Evolutionary conservation across 345 rosid genomes (phyloP).

Genomic region (Excoecaria cochinchinensis): DNA sequence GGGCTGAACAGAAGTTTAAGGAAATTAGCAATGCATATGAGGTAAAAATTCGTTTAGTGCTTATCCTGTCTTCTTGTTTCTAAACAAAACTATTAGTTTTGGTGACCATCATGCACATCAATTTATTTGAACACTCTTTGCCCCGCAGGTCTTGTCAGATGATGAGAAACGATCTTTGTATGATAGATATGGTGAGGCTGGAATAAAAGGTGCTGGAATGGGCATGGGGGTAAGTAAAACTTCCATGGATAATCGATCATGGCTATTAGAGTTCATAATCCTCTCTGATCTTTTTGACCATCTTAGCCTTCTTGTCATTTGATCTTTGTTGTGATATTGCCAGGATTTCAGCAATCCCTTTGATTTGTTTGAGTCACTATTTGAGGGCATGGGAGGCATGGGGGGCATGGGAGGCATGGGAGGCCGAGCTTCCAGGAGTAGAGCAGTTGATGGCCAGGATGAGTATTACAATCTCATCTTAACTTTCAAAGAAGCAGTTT

Average conservation of each 20-base stretch:
- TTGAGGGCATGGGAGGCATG: slow-evolving; percentile 92
- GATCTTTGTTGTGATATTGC: slow-evolving; percentile 14
- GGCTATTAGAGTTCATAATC: not conserved
- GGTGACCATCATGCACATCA: slow-evolving; percentile 1
- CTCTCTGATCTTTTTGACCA: not conserved
- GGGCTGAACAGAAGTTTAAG: slow-evolving; percentile 91
- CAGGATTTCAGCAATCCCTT: slow-evolving; percentile 98
- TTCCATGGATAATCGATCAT: not conserved
- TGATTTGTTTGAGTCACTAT: slow-evolving; percentile 84
- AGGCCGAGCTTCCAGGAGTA: slow-evolving; percentile 64
- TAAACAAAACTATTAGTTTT: not conserved
- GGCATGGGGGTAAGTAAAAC: slow-evolving; percentile 85
- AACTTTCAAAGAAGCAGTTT: slow-evolving; percentile 90
- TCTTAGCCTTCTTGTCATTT: slow-evolving; percentile 16
- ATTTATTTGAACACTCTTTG: slow-evolving; percentile 12
- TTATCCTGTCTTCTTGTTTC: slow-evolving; percentile 14
- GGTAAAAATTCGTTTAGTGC: slow-evolving; percentile 43
- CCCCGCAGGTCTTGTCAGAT: slow-evolving; percentile 81
- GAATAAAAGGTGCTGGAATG: slow-evolving; percentile 92
- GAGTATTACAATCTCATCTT: slow-evolving; percentile 78
- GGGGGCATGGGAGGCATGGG: slow-evolving; percentile 65
- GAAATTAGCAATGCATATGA: slow-evolving; percentile 98
- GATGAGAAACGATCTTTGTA: slow-evolving; percentile 95
- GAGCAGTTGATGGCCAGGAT: slow-evolving; percentile 88
- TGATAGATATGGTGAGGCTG: slow-evolving; percentile 95